Base-by-base conservation (phyloP, 2,329 filamentous ascomycete species). In the Claviceps paspali region DNA sequence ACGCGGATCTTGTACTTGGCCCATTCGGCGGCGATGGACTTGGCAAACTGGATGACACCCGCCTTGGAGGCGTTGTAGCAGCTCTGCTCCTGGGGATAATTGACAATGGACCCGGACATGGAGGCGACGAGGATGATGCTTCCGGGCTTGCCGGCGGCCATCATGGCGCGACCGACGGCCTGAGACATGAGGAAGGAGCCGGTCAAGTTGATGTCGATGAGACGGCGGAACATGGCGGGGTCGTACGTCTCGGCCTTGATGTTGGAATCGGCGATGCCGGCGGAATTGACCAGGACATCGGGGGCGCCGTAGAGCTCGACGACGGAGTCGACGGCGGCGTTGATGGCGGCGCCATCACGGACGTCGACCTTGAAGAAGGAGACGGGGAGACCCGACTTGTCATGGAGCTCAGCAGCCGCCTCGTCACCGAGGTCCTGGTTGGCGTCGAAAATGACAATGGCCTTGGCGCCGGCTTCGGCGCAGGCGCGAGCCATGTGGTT, bases 41-140 rank as follows among this genome's bases (percentile, higher is more conserved):
- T 84, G 59, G 75, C 79, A 37, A 87, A 70, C 61, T 83, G 78
- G 46, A 84, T 72, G 27, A 86, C 79, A 49, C 76, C 82, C 12
- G 82, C 80, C 70, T 87, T 87, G 60, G 79, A 83, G 22, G 81
- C 80, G 52, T 87, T 87, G 72, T 88, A 88, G 60, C 78, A 82
- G 33, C 68, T 76, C 63, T 87, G 82, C 63, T 85, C 79, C 62
- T 87, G 82, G 6, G 82, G 82, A 65, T 78, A 86, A 73, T 88
- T 88, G 68, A 86, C 82, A 45, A 88, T 76, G 62, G 76, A 74
- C 46, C 82, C 83, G 35, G 79, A 84, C 82, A 88, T 86, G 51
- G 78, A 83, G 23, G 79, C 80, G 37, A 86, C 74, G 43, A 85
- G 73, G 51, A 87, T 68, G 52, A 87, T 80, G 51, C 72, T 79